Evolutionary conservation across 148 eudicot genomes (phyloP), one percentile per base, ranked within the genome.

Genomic region (Camellia sinensis): DNA sequence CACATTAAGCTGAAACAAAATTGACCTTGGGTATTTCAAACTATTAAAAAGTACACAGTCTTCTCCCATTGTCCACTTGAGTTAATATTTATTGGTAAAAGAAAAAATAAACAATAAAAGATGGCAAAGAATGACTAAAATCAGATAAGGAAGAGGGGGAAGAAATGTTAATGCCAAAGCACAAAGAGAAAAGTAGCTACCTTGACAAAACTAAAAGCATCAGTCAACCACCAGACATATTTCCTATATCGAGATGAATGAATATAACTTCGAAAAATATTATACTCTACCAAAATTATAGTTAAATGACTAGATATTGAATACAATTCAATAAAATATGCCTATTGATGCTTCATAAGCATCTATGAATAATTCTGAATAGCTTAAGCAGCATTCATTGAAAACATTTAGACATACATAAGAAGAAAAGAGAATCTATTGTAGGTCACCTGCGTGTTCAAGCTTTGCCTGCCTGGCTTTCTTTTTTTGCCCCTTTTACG

Each of bases 1-100:
- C 74, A 19, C 54, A 45, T 70, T 19, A n/a, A 48, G 37, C 56
- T 41, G 74, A 70, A 70, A 70, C 37, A 14, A 46, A 54, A 70
- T 45, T 70, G 56, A 53, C 17, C 48, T 45, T 70, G 56, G 37
- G 37, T 46, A 46, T 46, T 46, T 70, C 74, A 70, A 48, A 11
- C 56, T 70, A 70, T n/a, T 70, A 15, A 48, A n/a, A 70, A 46
- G 56, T 70, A 19, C 56, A n/a, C 56, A 0, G 18, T 22, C 40
- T 70, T 70, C 29, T 69, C 73, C 19, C 53, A 69, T 52, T 69
- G 73, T 69, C 19, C 53, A n/a, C 74, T 46, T 56, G 10, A 37
- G 43, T 48, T 8, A 70, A 46, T 46, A 56, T 70, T 70, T 70
- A 54, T 70, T 37, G 15, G 12, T 2, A 45, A n/a, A 70, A 12